Base-by-base conservation (phyloP, 2,329 filamentous ascomycete genomes). In the Teratosphaeria destructans region DNA sequence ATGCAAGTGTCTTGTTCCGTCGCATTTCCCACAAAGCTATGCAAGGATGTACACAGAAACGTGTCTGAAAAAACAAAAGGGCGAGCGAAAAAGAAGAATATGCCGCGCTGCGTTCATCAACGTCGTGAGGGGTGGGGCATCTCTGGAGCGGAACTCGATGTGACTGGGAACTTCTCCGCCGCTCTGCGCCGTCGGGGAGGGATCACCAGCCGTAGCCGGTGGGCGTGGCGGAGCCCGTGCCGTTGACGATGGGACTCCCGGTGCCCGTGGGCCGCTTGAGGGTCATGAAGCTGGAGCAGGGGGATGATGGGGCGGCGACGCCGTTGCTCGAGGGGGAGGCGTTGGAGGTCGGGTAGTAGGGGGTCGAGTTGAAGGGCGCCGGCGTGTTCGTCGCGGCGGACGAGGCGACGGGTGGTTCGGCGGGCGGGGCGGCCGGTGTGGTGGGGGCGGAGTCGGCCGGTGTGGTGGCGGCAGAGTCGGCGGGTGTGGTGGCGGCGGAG, bases 211-310 rank as follows among this genome's bases (percentile, higher is more conserved):
- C n/a, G 12, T 29, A 57, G 39, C 43, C 47, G 29, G 54, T 47
- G 52, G 47, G 57, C 29, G 26, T 54, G 29, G 52, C 55, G 26
- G 29, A 54, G 3, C 29, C 23, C 8, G 19, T 29, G 6, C 55
- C 34, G 60, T 35, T 29, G 43, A 14, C 10, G 34, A 19, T 14
- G 43, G 47, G 14, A 37, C 19, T 35, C 16, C 29, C 34, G 52
- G 43, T 53, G 59, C 57, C 60, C 23, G 59, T 61, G n/a, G 61
- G 56, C 61, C 63, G 66, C 65, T 63, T 62, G 56, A 67, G 62
- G 58, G 68, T 70, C 57, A 70, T 57, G 65, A 70, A 70, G 65
- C 62, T 65, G 27, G 60, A 49, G 61, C 64, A 64, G 37, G 55
- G 59, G 39, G 52, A 58, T 54, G 60, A 55, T 35, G 23, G 2